These are phyloP conservation scores for Anthostomella pinea DNA, from an alignment of 2,329 filamentous ascomycete genomes.

Conservation along the genomic window DNA sequence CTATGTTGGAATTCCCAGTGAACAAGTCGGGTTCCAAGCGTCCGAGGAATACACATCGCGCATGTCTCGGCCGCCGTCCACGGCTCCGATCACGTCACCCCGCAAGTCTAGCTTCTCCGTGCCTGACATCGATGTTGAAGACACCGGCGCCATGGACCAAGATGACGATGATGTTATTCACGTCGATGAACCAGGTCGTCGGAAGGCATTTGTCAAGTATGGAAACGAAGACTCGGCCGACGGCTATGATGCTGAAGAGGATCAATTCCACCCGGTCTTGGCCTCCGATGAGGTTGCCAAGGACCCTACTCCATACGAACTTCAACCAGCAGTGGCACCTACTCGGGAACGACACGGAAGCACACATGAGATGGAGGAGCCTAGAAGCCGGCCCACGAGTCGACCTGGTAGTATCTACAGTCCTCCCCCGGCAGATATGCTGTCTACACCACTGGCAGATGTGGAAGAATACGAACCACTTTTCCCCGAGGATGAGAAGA, in stretches of 20 bases:
- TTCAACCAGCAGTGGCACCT: conserved; percentile 81
- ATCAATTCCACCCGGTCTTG: conserved; percentile 75
- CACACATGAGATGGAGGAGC: conserved; percentile 53
- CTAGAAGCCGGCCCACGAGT: conserved; percentile 63
- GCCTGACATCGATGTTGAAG: conserved; percentile 21
- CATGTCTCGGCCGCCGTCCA: conserved; percentile 56
- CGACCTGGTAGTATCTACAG: conserved; percentile 62
- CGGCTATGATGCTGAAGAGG: conserved; percentile 53
- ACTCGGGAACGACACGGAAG: conserved; percentile 61
- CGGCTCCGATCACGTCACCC: conserved; percentile 35
- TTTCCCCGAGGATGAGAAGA: conserved; percentile 75
- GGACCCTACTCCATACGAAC: conserved; percentile 62
- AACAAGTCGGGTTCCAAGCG: conserved; percentile 86
- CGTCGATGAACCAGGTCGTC: conserved; percentile 63
- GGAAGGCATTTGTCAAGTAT: conserved; percentile 42
- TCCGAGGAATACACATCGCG: conserved; percentile 80
- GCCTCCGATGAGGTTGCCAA: conserved; percentile 85
- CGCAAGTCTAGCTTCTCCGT: conserved; percentile 24
- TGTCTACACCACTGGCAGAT: conserved; percentile 73
- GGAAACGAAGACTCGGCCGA: conserved; percentile 47
- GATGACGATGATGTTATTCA: conserved; percentile 67
- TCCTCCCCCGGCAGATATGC: conserved; percentile 52
- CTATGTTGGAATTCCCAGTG: conserved; percentile 73
- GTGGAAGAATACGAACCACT: conserved; percentile 94
- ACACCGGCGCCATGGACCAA: conserved; percentile 26